A percentile compares a stretch with the other conserved stretches of the same genome.
These are phyloP conservation scores for Myxozyma neotropica DNA, from an alignment of 805 yeast species.

Conservation along the genomic window DNA sequence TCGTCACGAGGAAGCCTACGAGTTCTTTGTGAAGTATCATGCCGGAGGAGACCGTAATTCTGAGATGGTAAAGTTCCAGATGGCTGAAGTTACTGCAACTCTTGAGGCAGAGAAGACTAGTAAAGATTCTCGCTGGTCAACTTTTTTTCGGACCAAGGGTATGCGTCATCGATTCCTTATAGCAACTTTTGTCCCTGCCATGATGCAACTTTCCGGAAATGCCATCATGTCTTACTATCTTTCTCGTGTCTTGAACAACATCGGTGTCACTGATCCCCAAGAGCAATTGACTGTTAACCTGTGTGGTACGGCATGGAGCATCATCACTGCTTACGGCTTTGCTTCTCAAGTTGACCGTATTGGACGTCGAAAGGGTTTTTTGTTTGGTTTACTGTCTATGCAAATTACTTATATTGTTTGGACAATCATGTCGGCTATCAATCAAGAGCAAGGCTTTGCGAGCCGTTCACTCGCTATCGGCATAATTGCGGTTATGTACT, in stretches of 20 bases:
- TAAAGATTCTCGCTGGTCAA: conserved; percentile 45
- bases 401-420: conserved; percentile 47
- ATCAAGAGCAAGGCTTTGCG: conserved; percentile 49
- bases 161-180: conserved; percentile 50
- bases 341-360: conserved; percentile 40
- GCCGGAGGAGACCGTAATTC: conserved; percentile 46
- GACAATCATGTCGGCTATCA: conserved; percentile 53
- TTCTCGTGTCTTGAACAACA: conserved; percentile 53
- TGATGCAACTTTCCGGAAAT: conserved; percentile 55
- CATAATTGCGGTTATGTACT: conserved; percentile 54
- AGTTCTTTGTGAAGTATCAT: conserved; percentile 47
- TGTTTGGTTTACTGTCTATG: conserved; percentile 47
- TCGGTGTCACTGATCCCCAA: conserved; percentile 53
- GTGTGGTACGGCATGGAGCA: conserved; percentile 49
- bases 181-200: conserved; percentile 42
- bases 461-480: conserved; percentile 50
- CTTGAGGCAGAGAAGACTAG: conserved; percentile 48
- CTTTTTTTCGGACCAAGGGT: conserved; percentile 46
- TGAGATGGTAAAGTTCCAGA: conserved; percentile 45
- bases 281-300: conserved; percentile 47
- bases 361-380: conserved; percentile 24
- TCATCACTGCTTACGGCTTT: conserved; percentile 39
- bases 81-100: conserved; percentile 47
- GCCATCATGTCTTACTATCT: conserved; percentile 57
- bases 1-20: conserved; percentile 57